These are phyloP conservation scores for Beta vulgaris DNA, from an alignment of 148 eudicot species.

Conservation along the genomic window DNA sequence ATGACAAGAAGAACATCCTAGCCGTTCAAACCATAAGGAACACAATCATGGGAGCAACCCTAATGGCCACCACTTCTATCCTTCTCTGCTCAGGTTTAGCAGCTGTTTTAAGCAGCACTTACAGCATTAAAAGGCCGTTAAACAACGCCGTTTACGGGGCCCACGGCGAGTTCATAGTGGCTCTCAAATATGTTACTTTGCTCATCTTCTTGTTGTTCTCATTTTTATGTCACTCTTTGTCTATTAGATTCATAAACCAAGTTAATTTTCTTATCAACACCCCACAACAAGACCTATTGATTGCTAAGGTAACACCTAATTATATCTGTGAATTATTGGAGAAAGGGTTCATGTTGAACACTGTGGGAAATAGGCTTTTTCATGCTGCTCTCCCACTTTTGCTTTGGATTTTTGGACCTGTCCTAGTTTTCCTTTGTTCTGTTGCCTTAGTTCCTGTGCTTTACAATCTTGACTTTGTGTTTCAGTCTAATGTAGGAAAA, in stretches of 20 bases:
- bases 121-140: constrained; percentile 73
- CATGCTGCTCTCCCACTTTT: constrained; percentile 38
- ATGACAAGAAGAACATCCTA: constrained; percentile 88
- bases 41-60: constrained; percentile 93
- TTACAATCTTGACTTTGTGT: constrained; percentile 35
- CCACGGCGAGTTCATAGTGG: constrained; percentile 88
- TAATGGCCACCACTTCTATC: constrained; percentile 98
- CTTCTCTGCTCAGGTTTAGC: constrained; percentile 81
- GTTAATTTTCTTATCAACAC: constrained; percentile 57
- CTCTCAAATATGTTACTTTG: constrained; percentile 75
- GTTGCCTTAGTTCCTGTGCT: constrained; percentile 33
- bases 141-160: constrained; percentile 84
- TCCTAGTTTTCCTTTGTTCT: constrained; percentile 30
- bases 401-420: constrained; percentile 43
- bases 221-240: constrained; percentile 72
- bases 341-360: constrained; percentile 29
- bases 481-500: constrained; percentile 17
- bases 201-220: constrained; percentile 74
- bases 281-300: constrained; percentile 12
- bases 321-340: constrained; percentile 35
- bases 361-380: constrained; percentile 38
- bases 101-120: constrained; percentile 88
- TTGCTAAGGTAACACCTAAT: constrained; percentile 12
- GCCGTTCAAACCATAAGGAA: constrained; percentile 92
- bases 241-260: constrained; percentile 83